A percentile compares a stretch with the other conserved stretches of the same genome.
phyloP scores from a whole-genome alignment of 139 green algal species.

The Pleodorina starrii region DNA sequence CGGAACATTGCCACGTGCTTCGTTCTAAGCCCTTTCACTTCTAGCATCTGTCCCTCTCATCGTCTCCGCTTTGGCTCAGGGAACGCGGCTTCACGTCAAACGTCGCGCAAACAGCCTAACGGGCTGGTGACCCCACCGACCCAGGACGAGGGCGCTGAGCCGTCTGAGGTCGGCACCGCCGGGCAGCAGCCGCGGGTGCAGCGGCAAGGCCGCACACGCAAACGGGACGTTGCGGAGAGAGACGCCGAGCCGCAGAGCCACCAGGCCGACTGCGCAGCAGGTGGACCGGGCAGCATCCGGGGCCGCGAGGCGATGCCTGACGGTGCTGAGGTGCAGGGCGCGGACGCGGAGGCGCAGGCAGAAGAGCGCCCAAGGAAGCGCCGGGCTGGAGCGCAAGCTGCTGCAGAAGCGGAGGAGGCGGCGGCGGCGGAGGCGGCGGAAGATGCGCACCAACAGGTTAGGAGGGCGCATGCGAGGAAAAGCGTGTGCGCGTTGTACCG shows the following conservation, averaged over 20 bases:
- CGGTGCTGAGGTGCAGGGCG: not conserved
- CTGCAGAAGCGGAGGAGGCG: not conserved
- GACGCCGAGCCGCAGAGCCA: not conserved
- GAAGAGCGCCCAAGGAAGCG: not conserved
- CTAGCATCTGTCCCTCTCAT: no score
- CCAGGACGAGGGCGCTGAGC: not conserved
- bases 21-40: no score
- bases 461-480: no score
- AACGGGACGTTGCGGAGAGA: not conserved
- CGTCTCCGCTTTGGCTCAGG: not conserved
- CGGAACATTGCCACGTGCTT: no score
- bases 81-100: not conserved
- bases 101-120: not conserved
- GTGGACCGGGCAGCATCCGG: not conserved
- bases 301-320: not conserved
- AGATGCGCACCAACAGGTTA: not conserved
- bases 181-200: not conserved
- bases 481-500: no score
- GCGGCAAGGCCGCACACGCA: not conserved
- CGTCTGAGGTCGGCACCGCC: not conserved
- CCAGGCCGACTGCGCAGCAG: not conserved
- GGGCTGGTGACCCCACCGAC: not conserved
- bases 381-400: not conserved
- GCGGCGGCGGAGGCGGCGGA: no score
- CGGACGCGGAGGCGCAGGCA: not conserved